Percentiles rank a stretch among this genome's conserved stretches.
phyloP scores from a whole-genome alignment of 2,329 filamentous ascomycete genomes.

The Purpureocillium takamizusanense region DNA sequence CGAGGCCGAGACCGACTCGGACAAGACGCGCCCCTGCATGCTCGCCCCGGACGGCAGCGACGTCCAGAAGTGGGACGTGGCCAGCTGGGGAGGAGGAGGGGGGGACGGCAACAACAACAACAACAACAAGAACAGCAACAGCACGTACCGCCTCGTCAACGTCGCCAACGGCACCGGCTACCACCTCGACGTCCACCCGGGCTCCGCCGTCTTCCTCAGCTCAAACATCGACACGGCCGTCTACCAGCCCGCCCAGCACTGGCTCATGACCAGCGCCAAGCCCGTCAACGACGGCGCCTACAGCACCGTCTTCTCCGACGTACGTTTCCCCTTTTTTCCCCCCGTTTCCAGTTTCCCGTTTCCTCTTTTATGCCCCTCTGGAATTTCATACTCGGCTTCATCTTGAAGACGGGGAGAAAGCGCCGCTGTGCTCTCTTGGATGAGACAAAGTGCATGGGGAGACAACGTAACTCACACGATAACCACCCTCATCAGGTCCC shows the following conservation, averaged over 20 bases:
- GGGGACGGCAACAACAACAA: no score
- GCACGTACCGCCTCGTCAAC: constrained; percentile 20
- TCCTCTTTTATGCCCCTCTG: no score
- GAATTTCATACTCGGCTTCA: no score
- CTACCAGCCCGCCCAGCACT: constrained; percentile 20
- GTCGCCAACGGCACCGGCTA: constrained; percentile 21
- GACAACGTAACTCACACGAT: no score
- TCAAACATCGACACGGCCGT: constrained; percentile 12
- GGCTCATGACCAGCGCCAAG: constrained; percentile 21
- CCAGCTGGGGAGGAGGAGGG: constrained; percentile 20
- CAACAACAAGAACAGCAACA: no score
- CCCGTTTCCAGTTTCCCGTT: no score
- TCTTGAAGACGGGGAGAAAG: no score
- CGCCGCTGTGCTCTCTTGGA: no score
- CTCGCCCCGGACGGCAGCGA: constrained; percentile 13
- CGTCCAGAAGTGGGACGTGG: constrained; percentile 23
- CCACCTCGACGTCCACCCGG: constrained; percentile 22
- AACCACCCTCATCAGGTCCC: constrained; percentile 1
- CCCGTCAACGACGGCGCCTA: constrained; percentile 21
- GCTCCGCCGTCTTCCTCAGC: constrained; percentile 21
- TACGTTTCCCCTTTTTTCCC: constrained; percentile 2
- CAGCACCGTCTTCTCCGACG: constrained; percentile 21
- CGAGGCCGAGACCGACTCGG: constrained; percentile 12
- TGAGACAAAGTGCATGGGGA: no score
- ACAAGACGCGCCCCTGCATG: constrained; percentile 20